Evolutionary conservation across 2,329 filamentous ascomycete species (phyloP).

Genomic region (Pezicula radicicola): DNA sequence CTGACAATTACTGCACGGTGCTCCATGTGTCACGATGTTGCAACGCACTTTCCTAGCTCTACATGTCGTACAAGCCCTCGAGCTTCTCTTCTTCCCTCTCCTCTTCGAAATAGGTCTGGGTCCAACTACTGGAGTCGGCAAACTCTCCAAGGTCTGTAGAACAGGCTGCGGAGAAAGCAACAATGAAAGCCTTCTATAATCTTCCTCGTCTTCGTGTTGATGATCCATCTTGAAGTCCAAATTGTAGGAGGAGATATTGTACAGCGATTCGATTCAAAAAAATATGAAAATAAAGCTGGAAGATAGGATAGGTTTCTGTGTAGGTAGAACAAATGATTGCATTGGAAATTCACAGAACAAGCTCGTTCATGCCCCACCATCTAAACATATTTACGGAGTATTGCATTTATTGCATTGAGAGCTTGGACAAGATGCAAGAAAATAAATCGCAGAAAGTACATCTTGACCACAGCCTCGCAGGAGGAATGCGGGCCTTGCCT

Average conservation of each 20-base stretch:
- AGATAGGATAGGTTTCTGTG: too few relatives aligned
- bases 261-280: background rate
- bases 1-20: conserved; percentile 11
- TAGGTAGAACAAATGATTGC: too few relatives aligned
- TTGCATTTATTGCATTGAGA: too few relatives aligned
- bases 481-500: too few relatives aligned
- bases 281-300: background rate
- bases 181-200: background rate
- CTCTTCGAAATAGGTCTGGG: conserved; percentile 6
- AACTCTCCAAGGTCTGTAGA: background rate
- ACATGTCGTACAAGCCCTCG: conserved; percentile 11
- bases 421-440: too few relatives aligned
- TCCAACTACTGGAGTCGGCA: background rate
- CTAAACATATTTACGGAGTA: too few relatives aligned
- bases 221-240: background rate
- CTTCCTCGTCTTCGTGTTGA: background rate
- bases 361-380: too few relatives aligned
- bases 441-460: too few relatives aligned
- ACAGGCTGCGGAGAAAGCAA: background rate
- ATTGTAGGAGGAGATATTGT: too few relatives aligned
- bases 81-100: conserved; percentile 10
- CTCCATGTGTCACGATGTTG: conserved; percentile 9
- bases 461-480: too few relatives aligned
- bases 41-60: conserved; percentile 12
- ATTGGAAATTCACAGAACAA: too few relatives aligned